phyloP scores from a whole-genome alignment of 1,284 basidiomycete genomes.

The Ceratobasidium sp. region DNA sequence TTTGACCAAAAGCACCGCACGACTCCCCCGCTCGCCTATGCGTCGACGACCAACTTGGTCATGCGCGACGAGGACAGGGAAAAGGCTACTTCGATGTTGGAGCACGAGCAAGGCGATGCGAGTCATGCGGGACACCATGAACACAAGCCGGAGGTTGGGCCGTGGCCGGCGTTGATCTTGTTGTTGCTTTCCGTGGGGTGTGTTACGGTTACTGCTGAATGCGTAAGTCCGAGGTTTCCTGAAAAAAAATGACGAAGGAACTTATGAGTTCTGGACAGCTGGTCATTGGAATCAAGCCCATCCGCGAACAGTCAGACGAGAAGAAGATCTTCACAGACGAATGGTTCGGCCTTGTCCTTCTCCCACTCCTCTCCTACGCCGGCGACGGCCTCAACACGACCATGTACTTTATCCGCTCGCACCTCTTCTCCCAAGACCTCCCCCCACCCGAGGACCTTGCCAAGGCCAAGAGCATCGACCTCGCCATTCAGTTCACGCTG shows the following conservation, averaged over 20 bases:
- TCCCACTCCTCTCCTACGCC: conserved; percentile 41
- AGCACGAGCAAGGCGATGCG: conserved; percentile 10
- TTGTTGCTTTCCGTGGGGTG: conserved; percentile 20
- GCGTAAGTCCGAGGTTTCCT: conserved; percentile 37
- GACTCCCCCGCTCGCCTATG: conserved; percentile 8
- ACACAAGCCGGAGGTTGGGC: conserved; percentile 40
- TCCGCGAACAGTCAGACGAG: conserved; percentile 31
- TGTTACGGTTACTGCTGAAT: conserved; percentile 43
- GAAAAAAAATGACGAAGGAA: too few relatives aligned
- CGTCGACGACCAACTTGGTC: conserved; percentile 12
- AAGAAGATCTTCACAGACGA: conserved; percentile 36
- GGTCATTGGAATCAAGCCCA: conserved; percentile 37
- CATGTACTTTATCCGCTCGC: conserved; percentile 40
- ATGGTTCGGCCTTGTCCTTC: conserved; percentile 44
- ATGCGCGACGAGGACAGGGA: conserved; percentile 16
- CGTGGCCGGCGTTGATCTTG: conserved; percentile 36
- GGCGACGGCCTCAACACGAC: conserved; percentile 36
- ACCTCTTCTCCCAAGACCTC: conserved; percentile 32
- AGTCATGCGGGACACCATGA: conserved; percentile 16
- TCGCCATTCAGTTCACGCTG: conserved; percentile 42
- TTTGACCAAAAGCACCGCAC: conserved; percentile 20
- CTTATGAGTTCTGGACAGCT: conserved; percentile 20
- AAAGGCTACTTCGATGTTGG: conserved; percentile 3
- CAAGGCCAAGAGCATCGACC: conserved; percentile 41
- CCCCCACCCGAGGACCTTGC: conserved; percentile 41